A percentile compares a stretch with the other conserved stretches of the same genome.
Evolutionary conservation across 2,329 filamentous ascomycete species (phyloP).

Genomic region (Colletotrichum sp.): DNA sequence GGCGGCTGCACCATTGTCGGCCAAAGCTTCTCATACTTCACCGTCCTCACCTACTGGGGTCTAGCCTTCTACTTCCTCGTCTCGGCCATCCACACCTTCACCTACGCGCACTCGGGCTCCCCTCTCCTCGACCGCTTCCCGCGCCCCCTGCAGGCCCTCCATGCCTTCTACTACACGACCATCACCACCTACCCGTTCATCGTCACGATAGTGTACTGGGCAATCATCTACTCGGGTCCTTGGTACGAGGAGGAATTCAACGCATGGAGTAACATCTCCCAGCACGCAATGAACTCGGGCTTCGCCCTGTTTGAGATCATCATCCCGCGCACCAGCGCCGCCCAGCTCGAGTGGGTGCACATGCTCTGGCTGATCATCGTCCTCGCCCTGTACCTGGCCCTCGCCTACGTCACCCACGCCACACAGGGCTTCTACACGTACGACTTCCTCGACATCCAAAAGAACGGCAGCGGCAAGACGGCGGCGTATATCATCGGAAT

Average conservation of each 20-base stretch:
- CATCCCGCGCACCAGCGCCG: constrained; percentile 66
- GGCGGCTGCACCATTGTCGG: constrained; percentile 51
- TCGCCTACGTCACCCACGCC: constrained; percentile 75
- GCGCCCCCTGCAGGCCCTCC: constrained; percentile 65
- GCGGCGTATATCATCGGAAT: constrained; percentile 69
- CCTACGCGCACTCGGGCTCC: constrained; percentile 61
- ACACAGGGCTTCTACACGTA: constrained; percentile 80
- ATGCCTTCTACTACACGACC: constrained; percentile 67
- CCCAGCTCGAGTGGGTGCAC: constrained; percentile 61
- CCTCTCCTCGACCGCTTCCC: constrained; percentile 65
- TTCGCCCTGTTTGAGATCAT: constrained; percentile 80
- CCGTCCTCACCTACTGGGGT: constrained; percentile 81
- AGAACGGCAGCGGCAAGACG: constrained; percentile 56
- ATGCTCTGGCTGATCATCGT: constrained; percentile 72
- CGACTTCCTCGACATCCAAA: constrained; percentile 70
- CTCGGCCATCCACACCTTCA: constrained; percentile 70
- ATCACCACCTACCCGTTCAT: constrained; percentile 69
- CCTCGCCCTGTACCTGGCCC: constrained; percentile 71
- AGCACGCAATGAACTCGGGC: constrained; percentile 75
- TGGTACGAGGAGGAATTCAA: constrained; percentile 50
- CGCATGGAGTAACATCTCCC: constrained; percentile 70
- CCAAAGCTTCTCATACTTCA: constrained; percentile 80
- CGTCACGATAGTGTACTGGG: constrained; percentile 76
- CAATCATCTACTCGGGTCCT: constrained; percentile 53
- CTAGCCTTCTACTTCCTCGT: constrained; percentile 78